Base-by-base conservation (phyloP, 805 yeast species). In the Starmerella asiatica region DNA sequence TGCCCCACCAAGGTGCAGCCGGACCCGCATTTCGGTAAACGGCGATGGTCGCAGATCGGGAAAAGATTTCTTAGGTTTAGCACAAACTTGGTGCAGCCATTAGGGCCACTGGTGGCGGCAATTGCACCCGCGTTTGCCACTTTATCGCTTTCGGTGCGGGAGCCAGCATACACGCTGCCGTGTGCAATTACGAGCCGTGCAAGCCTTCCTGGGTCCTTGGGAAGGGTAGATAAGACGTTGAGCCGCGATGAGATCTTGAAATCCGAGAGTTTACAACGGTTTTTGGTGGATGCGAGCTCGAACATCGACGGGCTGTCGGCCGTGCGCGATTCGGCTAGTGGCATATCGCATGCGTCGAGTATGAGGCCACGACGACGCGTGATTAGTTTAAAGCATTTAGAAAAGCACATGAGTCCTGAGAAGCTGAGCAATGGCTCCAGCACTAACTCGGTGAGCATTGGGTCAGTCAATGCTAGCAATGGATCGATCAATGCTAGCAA, bases 11-110 rank as follows among this genome's bases (percentile, higher is more conserved):
- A 40, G n/a, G 26, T 17, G 21, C 42, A 39, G n/a, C 55, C 55
- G 1, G 51, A 50, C 36, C 54, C 55, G 9, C 36, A 38, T 17
- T 37, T 20, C n/a, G 56, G 56, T 14, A 45, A 52, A 2, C 40
- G 48, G 16, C 39, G 56, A 9, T 52, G 55, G 50, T 40, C 49
- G 9, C 49, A 39, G 33, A 51, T 47, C 31, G 14, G 21, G 21
- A 16, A 38, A 17, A 8, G 6, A 18, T 42, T 44, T 23, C 18
- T 20, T n/a, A 36, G 37, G 24, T 38, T 38, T 19, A 38, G 43
- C n/a, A n/a, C 35, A 5, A 20, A 21, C 14, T 6, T 44, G 5
- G 21, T 21, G 5, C 32, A 34, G 21, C 26, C 40, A 3, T 18
- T 38, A 19, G 41, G 42, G 6, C 39, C 44, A 9, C 21, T 29